phyloP scores from a whole-genome alignment of 2,329 filamentous ascomycete species.

The Xenoacremonium recifei region DNA sequence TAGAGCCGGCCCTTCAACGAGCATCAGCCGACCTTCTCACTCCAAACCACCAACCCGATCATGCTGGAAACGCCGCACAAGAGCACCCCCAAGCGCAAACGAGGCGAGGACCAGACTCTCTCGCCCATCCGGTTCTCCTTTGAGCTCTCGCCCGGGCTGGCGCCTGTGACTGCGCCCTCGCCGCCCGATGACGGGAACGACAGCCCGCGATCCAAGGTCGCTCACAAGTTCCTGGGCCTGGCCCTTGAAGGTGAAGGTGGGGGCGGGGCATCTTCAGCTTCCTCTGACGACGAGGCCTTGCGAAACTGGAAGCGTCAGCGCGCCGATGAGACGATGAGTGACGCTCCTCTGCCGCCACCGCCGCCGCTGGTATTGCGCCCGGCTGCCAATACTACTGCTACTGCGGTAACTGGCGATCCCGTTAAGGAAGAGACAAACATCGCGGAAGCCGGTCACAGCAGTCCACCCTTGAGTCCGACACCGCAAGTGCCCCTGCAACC shows the following conservation, averaged over 20 bases:
- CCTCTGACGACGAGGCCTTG: conserved; percentile 29
- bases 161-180: conserved; percentile 23
- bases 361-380: not conserved
- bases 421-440: too few relatives aligned
- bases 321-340: conserved; percentile 31
- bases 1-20: too few relatives aligned
- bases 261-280: conserved; percentile 32
- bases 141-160: conserved; percentile 36
- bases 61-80: conserved; percentile 23
- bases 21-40: too few relatives aligned
- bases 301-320: conserved; percentile 38
- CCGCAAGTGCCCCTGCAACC: not conserved
- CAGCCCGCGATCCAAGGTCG: conserved; percentile 53
- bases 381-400: not conserved
- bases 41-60: conserved; percentile 14
- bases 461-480: too few relatives aligned
- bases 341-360: conserved; percentile 8
- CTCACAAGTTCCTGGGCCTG: conserved; percentile 51
- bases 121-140: conserved; percentile 47
- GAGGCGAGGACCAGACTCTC: conserved; percentile 33
- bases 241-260: conserved; percentile 47
- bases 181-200: conserved; percentile 44
- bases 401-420: too few relatives aligned
- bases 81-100: conserved; percentile 47
- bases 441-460: too few relatives aligned